These are phyloP conservation scores for Gaeumannomyces sp. DNA, from an alignment of 2,329 filamentous ascomycete genomes.

Conservation along the genomic window DNA sequence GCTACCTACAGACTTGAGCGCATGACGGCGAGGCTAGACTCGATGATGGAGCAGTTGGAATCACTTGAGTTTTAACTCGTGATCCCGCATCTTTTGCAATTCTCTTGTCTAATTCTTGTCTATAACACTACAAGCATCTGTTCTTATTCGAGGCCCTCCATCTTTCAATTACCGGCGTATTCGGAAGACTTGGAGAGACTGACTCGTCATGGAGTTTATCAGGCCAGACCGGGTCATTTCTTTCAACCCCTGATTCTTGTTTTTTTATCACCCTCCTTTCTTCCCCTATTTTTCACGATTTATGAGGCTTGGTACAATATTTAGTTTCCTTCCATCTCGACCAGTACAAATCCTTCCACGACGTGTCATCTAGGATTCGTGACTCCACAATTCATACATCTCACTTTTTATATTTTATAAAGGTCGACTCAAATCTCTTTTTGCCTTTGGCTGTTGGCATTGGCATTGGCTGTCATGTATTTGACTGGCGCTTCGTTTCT, in stretches of 20 bases:
- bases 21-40: slow-evolving; percentile 35
- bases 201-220: background rate
- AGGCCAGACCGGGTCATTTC: background rate
- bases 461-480: background rate
- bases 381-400: background rate
- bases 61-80: slow-evolving; percentile 26
- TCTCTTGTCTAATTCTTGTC: slow-evolving; percentile 1
- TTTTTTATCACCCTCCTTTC: background rate
- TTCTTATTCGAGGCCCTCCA: background rate
- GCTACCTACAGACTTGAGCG: slow-evolving; percentile 34
- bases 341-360: background rate
- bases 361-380: background rate
- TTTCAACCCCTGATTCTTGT: background rate
- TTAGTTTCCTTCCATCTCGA: background rate
- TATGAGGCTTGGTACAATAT: background rate
- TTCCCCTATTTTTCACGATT: background rate
- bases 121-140: slow-evolving; percentile 1
- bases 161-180: background rate
- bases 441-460: background rate
- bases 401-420: background rate
- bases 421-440: background rate
- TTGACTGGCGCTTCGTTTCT: background rate
- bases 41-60: slow-evolving; percentile 31
- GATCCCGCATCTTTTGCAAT: slow-evolving; percentile 9
- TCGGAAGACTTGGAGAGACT: background rate